A percentile compares a stretch with the other conserved stretches of the same genome.
These are phyloP conservation scores for Breynia disticha DNA, from an alignment of 441 rosid genomes.

Conservation along the genomic window DNA sequence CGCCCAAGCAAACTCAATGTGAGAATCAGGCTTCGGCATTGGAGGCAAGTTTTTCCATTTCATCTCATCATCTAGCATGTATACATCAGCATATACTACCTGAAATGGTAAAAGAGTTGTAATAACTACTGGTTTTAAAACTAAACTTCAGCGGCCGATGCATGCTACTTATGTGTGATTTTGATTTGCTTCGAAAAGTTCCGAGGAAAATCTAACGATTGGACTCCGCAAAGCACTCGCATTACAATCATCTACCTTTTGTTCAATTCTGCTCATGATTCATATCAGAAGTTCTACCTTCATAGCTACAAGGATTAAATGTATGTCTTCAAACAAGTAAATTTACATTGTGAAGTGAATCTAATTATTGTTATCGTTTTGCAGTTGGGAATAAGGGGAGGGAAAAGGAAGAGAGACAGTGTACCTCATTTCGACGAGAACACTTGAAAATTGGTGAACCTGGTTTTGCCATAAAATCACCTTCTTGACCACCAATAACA, in stretches of 20 bases:
- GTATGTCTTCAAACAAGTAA: too few species aligned
- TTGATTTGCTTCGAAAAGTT: too few species aligned
- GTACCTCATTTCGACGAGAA: constrained; percentile 82
- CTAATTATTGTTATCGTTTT: too few species aligned
- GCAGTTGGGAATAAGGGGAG: too few species aligned
- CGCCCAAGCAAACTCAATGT: constrained; percentile 90
- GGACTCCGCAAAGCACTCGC: too few species aligned
- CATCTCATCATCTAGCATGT: constrained; percentile 85
- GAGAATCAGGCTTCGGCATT: constrained; percentile 91
- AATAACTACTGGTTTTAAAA: background rate
- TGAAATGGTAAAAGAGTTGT: constrained; percentile 16
- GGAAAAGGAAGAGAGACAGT: background rate
- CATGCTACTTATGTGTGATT: background rate
- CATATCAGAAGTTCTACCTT: too few species aligned
- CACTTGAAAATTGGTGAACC: constrained; percentile 96
- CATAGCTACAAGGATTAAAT: too few species aligned
- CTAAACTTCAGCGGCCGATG: too few species aligned
- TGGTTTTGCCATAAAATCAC: constrained; percentile 98
- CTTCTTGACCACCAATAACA: constrained; percentile 95
- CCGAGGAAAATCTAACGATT: too few species aligned
- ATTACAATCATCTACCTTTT: too few species aligned
- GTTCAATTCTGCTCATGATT: too few species aligned
- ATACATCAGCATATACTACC: constrained; percentile 74
- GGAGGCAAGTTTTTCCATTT: constrained; percentile 81
- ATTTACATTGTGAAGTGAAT: too few species aligned